phyloP scores from a whole-genome alignment of 371 early-diverging fungal genomes.

The Mucor saturninus region DNA sequence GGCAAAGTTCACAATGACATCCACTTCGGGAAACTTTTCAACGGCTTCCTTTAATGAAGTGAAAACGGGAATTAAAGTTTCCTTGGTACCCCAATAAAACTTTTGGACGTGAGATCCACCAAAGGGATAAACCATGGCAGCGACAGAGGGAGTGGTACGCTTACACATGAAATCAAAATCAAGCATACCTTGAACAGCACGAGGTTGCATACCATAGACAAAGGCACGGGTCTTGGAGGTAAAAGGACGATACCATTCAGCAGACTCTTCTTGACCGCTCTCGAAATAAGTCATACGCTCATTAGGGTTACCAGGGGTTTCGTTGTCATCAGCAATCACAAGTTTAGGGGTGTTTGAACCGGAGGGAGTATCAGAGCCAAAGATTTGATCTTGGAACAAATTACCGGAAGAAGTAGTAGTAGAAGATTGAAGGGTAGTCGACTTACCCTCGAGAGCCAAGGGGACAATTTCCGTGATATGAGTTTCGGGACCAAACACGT shows the following conservation, averaged over 20 bases:
- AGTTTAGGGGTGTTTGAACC: conserved; percentile 43
- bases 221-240: conserved; percentile 90
- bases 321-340: conserved; percentile 42
- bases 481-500: conserved; percentile 97
- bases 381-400: conserved; percentile 66
- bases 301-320: conserved; percentile 47
- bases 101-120: conserved; percentile 97
- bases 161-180: conserved; percentile 99
- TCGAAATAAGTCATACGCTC: conserved; percentile 66
- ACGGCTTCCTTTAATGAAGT: conserved; percentile 86
- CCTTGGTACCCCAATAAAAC: conserved; percentile 99
- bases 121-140: conserved; percentile 98
- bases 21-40: conserved; percentile 89
- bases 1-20: conserved; percentile 97
- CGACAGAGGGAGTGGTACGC: conserved; percentile 95
- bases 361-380: conserved; percentile 49
- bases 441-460: conserved; percentile 78
- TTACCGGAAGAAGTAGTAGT: conserved; percentile 64
- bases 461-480: conserved; percentile 98
- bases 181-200: conserved; percentile 98
- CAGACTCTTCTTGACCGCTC: conserved; percentile 26
- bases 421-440: conserved; percentile 19
- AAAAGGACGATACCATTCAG: conserved; percentile 83
- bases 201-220: conserved; percentile 98
- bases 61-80: conserved; percentile 94